Conservation (phyloP, 495 filamentous ascomycete species). For the Talaromyces wortmannii region DNA sequence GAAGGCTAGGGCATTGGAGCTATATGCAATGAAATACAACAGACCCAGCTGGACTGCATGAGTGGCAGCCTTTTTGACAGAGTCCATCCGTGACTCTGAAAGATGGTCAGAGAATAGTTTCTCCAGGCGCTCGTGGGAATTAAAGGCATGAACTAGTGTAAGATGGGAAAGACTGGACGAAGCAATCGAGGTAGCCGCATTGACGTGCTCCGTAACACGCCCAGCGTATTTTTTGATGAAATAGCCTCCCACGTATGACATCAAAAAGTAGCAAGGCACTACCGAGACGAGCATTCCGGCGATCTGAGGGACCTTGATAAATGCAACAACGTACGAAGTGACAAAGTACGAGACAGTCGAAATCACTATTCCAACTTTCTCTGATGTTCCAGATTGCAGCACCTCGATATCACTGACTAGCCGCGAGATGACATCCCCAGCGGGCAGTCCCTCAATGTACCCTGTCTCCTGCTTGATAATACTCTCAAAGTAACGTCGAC, state of each 20-base stretch:
- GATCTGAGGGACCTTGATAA: conserved; percentile 36
- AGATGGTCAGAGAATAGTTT: not conserved
- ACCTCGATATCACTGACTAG: conserved; percentile 41
- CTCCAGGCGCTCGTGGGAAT: conserved; percentile 12
- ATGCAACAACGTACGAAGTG: conserved; percentile 43
- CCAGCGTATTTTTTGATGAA: conserved; percentile 40
- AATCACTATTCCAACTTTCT: conserved; percentile 49
- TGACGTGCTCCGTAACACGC: conserved; percentile 26
- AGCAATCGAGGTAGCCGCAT: conserved; percentile 20
- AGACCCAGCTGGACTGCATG: not conserved
- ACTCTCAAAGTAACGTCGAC: conserved; percentile 35
- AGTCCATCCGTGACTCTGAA: not conserved
- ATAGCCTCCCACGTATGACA: conserved; percentile 40
- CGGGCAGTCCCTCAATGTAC: conserved; percentile 41
- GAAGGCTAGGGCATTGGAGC: conserved; percentile 45
- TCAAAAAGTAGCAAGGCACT: conserved; percentile 46
- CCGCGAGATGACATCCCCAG: conserved; percentile 43
- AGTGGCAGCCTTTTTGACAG: not conserved
- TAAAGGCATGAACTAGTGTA: conserved; percentile 18
- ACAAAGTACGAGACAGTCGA: conserved; percentile 42
- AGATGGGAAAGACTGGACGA: conserved; percentile 17
- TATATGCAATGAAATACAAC: conserved; percentile 31
- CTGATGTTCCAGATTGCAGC: conserved; percentile 43
- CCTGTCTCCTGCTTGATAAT: conserved; percentile 42
- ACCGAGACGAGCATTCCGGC: conserved; percentile 46